Conservation (phyloP, 73 alveolate species). For the Paramecium caudatum region DNA sequence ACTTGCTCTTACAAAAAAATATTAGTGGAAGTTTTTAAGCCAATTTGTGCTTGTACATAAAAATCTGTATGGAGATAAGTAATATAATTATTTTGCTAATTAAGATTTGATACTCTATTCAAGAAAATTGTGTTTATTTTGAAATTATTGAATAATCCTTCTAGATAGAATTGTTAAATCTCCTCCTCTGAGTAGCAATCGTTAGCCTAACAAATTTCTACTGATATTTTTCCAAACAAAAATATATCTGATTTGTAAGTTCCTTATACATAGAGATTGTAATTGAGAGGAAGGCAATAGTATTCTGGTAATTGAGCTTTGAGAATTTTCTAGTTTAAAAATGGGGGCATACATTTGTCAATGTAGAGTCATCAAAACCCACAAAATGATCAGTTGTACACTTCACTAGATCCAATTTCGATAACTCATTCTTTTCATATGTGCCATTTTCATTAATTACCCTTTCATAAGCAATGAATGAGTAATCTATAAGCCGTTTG, state of each 20-base stretch:
- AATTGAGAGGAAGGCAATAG: slow-evolving; percentile 37
- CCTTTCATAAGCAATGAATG: not conserved
- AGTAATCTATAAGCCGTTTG: not conserved
- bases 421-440: not conserved
- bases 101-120: not conserved
- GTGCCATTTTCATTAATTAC: not conserved
- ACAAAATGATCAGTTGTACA: not conserved
- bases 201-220: not conserved
- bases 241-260: slow-evolving; percentile 13
- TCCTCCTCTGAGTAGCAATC: not conserved
- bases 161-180: not conserved
- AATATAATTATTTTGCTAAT: not conserved
- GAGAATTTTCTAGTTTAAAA: slow-evolving; percentile 10
- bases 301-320: not conserved
- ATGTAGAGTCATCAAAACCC: not conserved
- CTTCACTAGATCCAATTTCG: not conserved
- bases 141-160: slow-evolving; percentile 11
- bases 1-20: not conserved
- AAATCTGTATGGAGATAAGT: slow-evolving; percentile 7
- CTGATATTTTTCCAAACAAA: slow-evolving; percentile 8
- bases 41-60: not conserved
- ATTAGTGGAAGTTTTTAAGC: not conserved
- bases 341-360: not conserved
- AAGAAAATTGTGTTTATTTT: not conserved
- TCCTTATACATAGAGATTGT: not conserved